Conservation (phyloP, 2,329 filamentous ascomycete genomes). For the Xylaria sp. region DNA sequence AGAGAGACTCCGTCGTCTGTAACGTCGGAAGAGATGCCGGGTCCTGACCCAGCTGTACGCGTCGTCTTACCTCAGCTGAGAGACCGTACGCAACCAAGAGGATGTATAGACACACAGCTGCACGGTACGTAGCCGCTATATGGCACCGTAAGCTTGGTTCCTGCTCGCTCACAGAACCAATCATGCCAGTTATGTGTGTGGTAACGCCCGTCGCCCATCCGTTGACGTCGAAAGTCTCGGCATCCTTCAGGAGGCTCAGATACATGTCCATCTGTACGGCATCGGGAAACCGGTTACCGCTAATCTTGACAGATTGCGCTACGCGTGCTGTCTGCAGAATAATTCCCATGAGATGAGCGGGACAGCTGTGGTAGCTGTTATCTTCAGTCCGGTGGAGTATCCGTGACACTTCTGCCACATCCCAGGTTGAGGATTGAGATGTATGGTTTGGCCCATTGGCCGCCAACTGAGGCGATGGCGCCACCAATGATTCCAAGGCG, state of each 20-base stretch:
- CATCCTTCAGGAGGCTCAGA: constrained; percentile 38
- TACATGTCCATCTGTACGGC: constrained; percentile 34
- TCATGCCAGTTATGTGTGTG: constrained; percentile 24
- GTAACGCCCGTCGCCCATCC: constrained; percentile 39
- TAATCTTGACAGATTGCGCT: constrained; percentile 34
- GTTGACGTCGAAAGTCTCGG: constrained; percentile 39
- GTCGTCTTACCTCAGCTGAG: constrained; percentile 17
- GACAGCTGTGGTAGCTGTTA: constrained; percentile 31
- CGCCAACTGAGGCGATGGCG: constrained; percentile 17
- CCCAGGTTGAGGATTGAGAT: constrained; percentile 32
- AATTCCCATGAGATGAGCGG: constrained; percentile 38
- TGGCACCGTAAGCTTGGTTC: constrained; percentile 37
- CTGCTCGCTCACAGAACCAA: constrained; percentile 34
- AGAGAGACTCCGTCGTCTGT: constrained; percentile 41
- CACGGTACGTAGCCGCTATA: constrained; percentile 43
- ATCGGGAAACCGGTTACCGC: constrained; percentile 26
- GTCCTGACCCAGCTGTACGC: background rate
- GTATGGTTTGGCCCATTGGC: constrained; percentile 17
- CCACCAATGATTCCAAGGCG: constrained; percentile 37
- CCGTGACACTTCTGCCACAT: constrained; percentile 21
- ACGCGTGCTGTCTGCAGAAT: constrained; percentile 42
- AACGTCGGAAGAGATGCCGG: constrained; percentile 28
- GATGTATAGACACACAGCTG: constrained; percentile 44
- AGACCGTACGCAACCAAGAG: constrained; percentile 33
- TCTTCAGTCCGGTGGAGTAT: constrained; percentile 29